Evolutionary conservation across 108 stramenopile genomes (phyloP).

Genomic region (Fragilaria crotonensis): DNA sequence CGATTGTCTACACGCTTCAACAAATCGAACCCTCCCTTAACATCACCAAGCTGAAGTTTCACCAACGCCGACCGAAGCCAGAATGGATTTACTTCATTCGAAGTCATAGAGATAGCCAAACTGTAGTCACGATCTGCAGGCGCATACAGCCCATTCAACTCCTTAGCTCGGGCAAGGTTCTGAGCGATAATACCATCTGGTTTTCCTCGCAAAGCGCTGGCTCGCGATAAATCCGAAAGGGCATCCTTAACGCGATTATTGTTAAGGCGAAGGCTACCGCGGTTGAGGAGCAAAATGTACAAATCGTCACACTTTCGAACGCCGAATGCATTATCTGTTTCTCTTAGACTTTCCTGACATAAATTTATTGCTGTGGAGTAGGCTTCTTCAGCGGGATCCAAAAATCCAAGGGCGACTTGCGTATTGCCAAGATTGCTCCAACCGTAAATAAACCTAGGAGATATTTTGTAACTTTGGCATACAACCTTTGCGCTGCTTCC

Average conservation of each 20-base stretch:
- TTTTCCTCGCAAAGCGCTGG: slow-evolving; percentile 43
- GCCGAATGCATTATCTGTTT: slow-evolving; percentile 35
- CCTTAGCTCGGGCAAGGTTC: slow-evolving; percentile 73
- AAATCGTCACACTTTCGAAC: slow-evolving; percentile 58
- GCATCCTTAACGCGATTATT: slow-evolving; percentile 54
- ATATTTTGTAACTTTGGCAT: slow-evolving; percentile 68
- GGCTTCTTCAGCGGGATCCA: slow-evolving; percentile 45
- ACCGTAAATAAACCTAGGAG: slow-evolving; percentile 70
- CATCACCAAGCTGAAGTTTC: slow-evolving; percentile 66
- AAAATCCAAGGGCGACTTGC: slow-evolving; percentile 59
- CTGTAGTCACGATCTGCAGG: slow-evolving; percentile 55
- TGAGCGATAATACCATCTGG: slow-evolving; percentile 74
- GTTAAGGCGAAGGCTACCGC: slow-evolving; percentile 71
- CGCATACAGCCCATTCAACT: slow-evolving; percentile 59
- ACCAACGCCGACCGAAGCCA: slow-evolving; percentile 76
- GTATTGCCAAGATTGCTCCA: slow-evolving; percentile 78
- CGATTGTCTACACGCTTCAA: slow-evolving; percentile 74
- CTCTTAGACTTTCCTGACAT: slow-evolving; percentile 43
- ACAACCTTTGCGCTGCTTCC: slow-evolving; percentile 70
- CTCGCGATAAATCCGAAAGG: slow-evolving; percentile 45
- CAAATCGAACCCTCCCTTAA: slow-evolving; percentile 52
- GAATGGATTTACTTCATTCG: slow-evolving; percentile 79
- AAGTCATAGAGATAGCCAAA: slow-evolving; percentile 76
- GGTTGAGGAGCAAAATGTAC: slow-evolving; percentile 66
- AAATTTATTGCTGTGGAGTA: slow-evolving; percentile 63